These are phyloP conservation scores for Aegilops tauschii DNA, from an alignment of 176 grass and related monocot species.

Conservation along the genomic window DNA sequence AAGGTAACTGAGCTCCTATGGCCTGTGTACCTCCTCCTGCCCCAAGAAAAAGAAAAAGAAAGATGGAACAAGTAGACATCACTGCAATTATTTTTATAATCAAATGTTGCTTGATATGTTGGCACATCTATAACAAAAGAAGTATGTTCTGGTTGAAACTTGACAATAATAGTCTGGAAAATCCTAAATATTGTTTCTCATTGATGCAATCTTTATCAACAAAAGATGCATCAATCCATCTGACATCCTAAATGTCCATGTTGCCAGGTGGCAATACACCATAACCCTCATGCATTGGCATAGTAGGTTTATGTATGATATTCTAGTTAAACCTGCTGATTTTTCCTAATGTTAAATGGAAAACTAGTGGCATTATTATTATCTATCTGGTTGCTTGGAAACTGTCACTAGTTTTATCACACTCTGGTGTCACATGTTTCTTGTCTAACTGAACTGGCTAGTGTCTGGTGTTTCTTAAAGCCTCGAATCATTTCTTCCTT, in stretches of 20 bases:
- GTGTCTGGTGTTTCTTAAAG: constrained; percentile 34
- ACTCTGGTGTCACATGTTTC: neutral
- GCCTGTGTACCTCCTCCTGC: neutral
- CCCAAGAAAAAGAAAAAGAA: neutral
- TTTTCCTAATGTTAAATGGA: neutral
- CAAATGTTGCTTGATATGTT: neutral
- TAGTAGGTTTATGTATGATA: neutral
- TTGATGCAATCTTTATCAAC: neutral
- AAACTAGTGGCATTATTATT: neutral
- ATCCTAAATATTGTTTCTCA: neutral
- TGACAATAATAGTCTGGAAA: neutral
- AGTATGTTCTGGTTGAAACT: neutral
- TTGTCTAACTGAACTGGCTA: constrained; percentile 16
- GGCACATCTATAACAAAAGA: neutral
- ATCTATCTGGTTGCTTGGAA: neutral
- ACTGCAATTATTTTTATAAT: neutral
- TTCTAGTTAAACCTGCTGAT: neutral
- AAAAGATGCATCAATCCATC: neutral
- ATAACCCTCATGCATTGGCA: constrained; percentile 5
- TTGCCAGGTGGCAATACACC: neutral
- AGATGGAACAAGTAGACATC: neutral
- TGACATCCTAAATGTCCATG: neutral
- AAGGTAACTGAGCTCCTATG: constrained; percentile 28
- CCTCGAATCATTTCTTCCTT: constrained; percentile 38
- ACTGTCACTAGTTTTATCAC: neutral